Conservation (phyloP, 2,329 filamentous ascomycete species). For the Stylonectria norvegica region DNA sequence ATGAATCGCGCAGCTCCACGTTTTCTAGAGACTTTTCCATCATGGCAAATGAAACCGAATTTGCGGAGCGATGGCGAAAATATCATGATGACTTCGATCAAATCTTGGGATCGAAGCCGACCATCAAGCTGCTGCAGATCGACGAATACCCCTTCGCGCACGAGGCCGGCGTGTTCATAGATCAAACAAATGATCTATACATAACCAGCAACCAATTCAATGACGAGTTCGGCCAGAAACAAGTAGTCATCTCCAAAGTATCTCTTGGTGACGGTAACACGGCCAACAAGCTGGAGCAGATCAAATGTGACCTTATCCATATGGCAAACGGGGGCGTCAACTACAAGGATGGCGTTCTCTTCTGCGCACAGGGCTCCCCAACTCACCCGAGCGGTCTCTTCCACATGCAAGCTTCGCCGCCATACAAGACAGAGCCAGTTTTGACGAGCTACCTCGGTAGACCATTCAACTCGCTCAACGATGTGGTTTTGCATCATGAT, state of each 20-base stretch:
- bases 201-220: slow-evolving; percentile 34
- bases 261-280: slow-evolving; percentile 13
- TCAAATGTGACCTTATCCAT: slow-evolving; percentile 30
- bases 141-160: slow-evolving; percentile 45
- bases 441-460: slow-evolving; percentile 41
- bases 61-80: no score
- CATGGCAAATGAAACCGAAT: no score
- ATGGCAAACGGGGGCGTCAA: slow-evolving; percentile 52
- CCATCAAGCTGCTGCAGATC: no score
- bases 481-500: slow-evolving; percentile 42
- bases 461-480: slow-evolving; percentile 48
- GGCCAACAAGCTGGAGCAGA: slow-evolving; percentile 29
- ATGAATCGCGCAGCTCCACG: no score
- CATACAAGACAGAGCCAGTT: slow-evolving; percentile 28
- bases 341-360: slow-evolving; percentile 38
- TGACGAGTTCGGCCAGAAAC: slow-evolving; percentile 20
- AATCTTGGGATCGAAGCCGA: no score
- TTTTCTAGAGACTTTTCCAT: no score
- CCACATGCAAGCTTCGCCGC: slow-evolving; percentile 31
- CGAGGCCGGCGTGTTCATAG: slow-evolving; percentile 41
- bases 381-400: slow-evolving; percentile 27
- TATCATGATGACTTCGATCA: no score
- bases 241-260: slow-evolving; percentile 31
- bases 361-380: slow-evolving; percentile 39
- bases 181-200: slow-evolving; percentile 27